Evolutionary conservation across 2,329 filamentous ascomycete species (phyloP), one percentile per base, ranked within the genome.

Genomic region (Rhynchosporium agropyri): DNA sequence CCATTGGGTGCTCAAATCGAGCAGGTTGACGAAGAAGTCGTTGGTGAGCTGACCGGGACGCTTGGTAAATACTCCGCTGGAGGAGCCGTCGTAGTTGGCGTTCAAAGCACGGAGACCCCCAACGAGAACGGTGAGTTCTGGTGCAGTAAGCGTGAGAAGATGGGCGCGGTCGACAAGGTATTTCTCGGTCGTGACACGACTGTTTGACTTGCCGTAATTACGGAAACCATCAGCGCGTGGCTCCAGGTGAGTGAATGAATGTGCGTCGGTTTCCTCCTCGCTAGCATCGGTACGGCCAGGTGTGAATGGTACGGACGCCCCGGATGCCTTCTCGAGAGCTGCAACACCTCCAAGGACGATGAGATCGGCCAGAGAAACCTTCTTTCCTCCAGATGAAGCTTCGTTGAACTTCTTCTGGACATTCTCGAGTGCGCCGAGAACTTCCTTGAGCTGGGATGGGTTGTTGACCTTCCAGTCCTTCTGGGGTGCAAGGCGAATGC

Each of bases 11-110:
- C 77, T 78, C 71, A 82, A 84, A 72, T 91, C 89, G 29, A 93
- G 83, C 1, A 93, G 80, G 78, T 92, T 92, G 76, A 90, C 83
- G 73, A 93, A 93, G 82, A 91, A 93, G 78, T 92, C 90, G 76
- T 90, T 92, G 72, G 86, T 90, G 70, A 93, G 80, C 69, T 84
- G 77, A 48, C 90, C 90, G 0, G 88, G 87, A 7, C 79, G 80
- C 69, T 81, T 80, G 62, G 90, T 93, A 72, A 92, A 81, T 63
- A 92, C 82, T 63, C 90, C 90, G 63, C 84, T 76, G 29, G 79
- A 73, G 0, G 88, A 90, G 48, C 86, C 86, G 69, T 92, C 88
- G 66, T 81, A 90, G 80, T 92, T 93, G 74, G 84, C 79, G 73
- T 85, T 84, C 58, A 93, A 79, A 1, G 81, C 83, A 69, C 90